phyloP scores from a whole-genome alignment of 257 asterid genomes.

The Vinca minor region DNA sequence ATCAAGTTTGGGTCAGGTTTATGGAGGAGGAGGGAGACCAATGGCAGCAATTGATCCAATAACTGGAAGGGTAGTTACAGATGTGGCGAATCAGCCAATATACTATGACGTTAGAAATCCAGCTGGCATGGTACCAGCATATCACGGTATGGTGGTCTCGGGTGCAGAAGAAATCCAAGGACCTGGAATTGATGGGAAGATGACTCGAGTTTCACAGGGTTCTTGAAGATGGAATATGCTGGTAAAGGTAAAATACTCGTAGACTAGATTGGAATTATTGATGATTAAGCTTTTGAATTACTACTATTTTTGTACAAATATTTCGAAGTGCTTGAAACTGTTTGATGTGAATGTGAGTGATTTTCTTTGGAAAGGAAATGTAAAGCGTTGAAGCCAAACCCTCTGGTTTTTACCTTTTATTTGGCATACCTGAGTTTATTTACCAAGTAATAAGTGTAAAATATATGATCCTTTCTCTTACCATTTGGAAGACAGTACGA shows the following conservation, averaged over 20 bases:
- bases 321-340: too few species aligned
- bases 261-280: too few species aligned
- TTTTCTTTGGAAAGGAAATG: background rate
- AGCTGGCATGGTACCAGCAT: slow-evolving; percentile 43
- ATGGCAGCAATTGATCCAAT: slow-evolving; percentile 32
- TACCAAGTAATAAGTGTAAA: background rate
- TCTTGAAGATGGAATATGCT: slow-evolving; percentile 8
- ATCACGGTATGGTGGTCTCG: slow-evolving; percentile 46
- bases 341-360: background rate
- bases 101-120: slow-evolving; percentile 53
- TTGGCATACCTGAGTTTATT: background rate
- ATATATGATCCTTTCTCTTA: background rate
- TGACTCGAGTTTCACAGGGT: slow-evolving; percentile 49
- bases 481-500: background rate
- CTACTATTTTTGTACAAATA: too few species aligned
- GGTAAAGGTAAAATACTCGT: too few species aligned
- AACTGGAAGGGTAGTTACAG: slow-evolving; percentile 34
- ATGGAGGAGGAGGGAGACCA: slow-evolving; percentile 45
- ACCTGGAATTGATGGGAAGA: slow-evolving; percentile 30
- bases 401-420: background rate
- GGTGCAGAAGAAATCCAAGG: slow-evolving; percentile 62
- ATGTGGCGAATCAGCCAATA: slow-evolving; percentile 35
- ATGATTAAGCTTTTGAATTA: too few species aligned
- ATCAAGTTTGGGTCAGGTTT: slow-evolving; percentile 41
- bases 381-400: background rate